Evolutionary conservation across 768 basidiomycete genomes (phyloP), one percentile per base, ranked within the genome.

Genomic region (Phaffia australis): DNA sequence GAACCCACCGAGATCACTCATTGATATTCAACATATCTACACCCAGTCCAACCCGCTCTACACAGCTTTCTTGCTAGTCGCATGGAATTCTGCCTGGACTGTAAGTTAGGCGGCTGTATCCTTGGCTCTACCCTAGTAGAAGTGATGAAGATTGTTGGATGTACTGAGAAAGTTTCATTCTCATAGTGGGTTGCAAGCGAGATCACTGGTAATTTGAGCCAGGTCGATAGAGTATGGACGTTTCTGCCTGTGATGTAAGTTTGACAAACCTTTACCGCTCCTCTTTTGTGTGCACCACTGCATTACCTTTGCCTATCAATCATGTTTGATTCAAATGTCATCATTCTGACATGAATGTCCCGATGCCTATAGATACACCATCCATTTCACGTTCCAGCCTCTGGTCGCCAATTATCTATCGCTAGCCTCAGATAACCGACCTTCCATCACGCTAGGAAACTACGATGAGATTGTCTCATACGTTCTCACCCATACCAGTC

Each of bases 191-290:
- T 65, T 1, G 27, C 46, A 19, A 57, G 67, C n/a, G 67, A 69
- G 63, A 46, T 69, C 58, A 64, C 67, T 2, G 67, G 67, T 29
- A 69, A 69, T 63, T 55, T 64, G 15, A 52, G 49, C 18, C 67
- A 69, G 51, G 67, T 69, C 25, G 66, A 68, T 62, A 30, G 66
- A 51, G 55, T 62, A 23, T 68, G 66, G 66, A 63, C 60, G 7
- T 68, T 63, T 46, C 32, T 63, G 4, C 60, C 66, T n/a, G 51
- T 66, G 35, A n/a, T 29, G 55, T 48, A n/a, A 49, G 52, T n/a
- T 16, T 14, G 6, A 23, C 3, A 35, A 4, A 21, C 23, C 18
- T 51, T 52, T 30, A 51, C 23, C 46, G n/a, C 21, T 55, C 61
- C 8, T 2, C 56, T 25, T 21, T 32, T 55, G 18, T 9, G 11